Evolutionary conservation across 2,329 filamentous ascomycete genomes (phyloP).

Genomic region (Sporothrix schenckii): DNA sequence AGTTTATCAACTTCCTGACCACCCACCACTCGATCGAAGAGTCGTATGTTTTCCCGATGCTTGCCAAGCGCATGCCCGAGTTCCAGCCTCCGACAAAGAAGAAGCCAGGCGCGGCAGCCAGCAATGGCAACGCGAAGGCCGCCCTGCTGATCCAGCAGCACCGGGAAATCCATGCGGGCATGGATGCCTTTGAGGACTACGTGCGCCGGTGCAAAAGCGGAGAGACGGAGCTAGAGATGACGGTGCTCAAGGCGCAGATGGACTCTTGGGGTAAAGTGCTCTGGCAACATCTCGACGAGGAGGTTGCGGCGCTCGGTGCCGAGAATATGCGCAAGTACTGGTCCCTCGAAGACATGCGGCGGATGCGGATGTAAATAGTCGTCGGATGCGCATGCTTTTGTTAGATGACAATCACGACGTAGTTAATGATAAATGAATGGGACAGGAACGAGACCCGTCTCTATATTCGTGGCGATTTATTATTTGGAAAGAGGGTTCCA

Average conservation of each 20-base stretch:
- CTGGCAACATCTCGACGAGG: constrained; percentile 81
- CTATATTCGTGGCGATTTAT: neutral
- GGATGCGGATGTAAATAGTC: constrained; percentile 56
- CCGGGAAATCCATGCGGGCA: constrained; percentile 73
- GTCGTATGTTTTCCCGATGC: constrained; percentile 73
- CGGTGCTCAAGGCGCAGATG: constrained; percentile 69
- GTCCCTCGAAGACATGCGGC: constrained; percentile 70
- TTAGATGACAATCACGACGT: neutral
- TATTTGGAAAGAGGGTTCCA: neutral
- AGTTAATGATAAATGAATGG: neutral
- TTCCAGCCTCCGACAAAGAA: constrained; percentile 56
- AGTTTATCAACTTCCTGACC: constrained; percentile 71
- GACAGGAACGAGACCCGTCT: neutral
- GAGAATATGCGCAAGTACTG: constrained; percentile 89
- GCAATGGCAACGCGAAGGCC: constrained; percentile 42
- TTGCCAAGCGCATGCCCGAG: constrained; percentile 77
- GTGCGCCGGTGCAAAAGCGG: constrained; percentile 63
- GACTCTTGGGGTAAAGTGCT: constrained; percentile 77
- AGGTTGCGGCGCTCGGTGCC: constrained; percentile 75
- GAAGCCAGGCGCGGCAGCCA: constrained; percentile 30
- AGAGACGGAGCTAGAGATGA: constrained; percentile 61
- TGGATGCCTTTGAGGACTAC: constrained; percentile 70
- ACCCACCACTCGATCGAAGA: constrained; percentile 85
- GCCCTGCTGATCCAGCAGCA: constrained; percentile 74
- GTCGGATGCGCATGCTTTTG: neutral